Conservation (phyloP, 2,329 filamentous ascomycete genomes). For the Grosmannia penicillata region DNA sequence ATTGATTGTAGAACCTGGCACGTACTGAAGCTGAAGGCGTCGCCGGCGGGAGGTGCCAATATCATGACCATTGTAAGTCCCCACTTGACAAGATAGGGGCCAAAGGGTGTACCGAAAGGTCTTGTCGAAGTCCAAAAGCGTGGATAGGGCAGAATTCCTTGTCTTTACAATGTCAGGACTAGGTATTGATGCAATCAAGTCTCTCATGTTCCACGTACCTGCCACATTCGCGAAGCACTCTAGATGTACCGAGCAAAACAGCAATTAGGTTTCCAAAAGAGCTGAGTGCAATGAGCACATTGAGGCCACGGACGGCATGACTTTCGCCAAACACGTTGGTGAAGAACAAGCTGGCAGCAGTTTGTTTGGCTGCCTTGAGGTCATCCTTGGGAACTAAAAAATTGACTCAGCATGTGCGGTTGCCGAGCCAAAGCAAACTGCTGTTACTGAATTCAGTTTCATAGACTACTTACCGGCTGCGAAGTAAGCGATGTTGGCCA, state of each 20-base stretch:
- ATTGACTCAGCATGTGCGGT: too few relatives aligned
- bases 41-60: conserved; percentile 42
- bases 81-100: conserved; percentile 43
- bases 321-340: conserved; percentile 36
- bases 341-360: conserved; percentile 44
- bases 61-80: conserved; percentile 43
- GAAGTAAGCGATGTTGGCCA: conserved; percentile 47
- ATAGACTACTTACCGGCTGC: conserved; percentile 20
- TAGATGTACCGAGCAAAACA: conserved; percentile 37
- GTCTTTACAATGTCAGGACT: conserved; percentile 13
- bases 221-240: conserved; percentile 44
- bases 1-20: background rate
- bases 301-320: conserved; percentile 34
- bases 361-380: conserved; percentile 33
- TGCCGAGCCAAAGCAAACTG: background rate
- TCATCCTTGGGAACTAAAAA: conserved; percentile 15
- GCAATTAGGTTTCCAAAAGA: conserved; percentile 44
- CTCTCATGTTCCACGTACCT: conserved; percentile 32
- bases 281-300: conserved; percentile 40
- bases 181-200: too few relatives aligned
- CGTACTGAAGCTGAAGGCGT: conserved; percentile 47
- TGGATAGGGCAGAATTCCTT: conserved; percentile 44
- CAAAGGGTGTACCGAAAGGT: conserved; percentile 48
- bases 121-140: conserved; percentile 45
- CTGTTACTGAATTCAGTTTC: background rate